Evolutionary conservation across 106 monocot genomes (phyloP).

Genomic region (Hemerocallis citrina): DNA sequence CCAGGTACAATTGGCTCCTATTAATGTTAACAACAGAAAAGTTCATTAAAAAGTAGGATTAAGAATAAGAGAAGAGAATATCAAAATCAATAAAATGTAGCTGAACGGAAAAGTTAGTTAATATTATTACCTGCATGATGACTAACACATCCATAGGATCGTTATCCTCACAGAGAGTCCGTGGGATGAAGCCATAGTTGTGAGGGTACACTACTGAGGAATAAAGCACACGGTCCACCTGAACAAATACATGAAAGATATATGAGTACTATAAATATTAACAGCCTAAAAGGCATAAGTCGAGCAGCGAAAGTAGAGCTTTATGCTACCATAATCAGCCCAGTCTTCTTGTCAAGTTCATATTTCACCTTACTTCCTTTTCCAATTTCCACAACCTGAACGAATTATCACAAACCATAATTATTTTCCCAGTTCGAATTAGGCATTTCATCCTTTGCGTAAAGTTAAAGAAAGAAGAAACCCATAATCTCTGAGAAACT

Average conservation of each 20-base stretch:
- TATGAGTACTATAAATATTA: neutral
- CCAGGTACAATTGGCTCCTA: conserved; percentile 37
- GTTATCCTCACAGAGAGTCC: conserved; percentile 82
- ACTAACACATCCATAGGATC: conserved; percentile 87
- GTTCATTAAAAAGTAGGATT: neutral
- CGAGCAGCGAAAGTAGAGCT: neutral
- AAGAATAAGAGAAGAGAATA: neutral
- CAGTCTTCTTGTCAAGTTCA: conserved; percentile 92
- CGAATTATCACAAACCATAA: conserved; percentile 1
- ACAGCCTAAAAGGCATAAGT: neutral
- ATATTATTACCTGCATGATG: conserved; percentile 73
- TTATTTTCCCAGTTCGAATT: neutral
- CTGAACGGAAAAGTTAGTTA: neutral
- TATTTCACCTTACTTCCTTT: conserved; percentile 91
- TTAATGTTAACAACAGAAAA: neutral
- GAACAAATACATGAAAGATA: conserved; percentile 14
- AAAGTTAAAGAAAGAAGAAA: neutral
- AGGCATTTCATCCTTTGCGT: neutral
- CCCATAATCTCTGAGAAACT: neutral
- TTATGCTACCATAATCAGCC: conserved; percentile 60
- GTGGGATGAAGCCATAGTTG: conserved; percentile 90
- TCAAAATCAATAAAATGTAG: neutral
- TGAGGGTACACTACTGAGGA: conserved; percentile 94
- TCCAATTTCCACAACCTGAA: conserved; percentile 83
- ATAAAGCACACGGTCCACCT: conserved; percentile 85